Conservation (phyloP, 2,329 filamentous ascomycete species). For the Cladophialophora bantiana region DNA sequence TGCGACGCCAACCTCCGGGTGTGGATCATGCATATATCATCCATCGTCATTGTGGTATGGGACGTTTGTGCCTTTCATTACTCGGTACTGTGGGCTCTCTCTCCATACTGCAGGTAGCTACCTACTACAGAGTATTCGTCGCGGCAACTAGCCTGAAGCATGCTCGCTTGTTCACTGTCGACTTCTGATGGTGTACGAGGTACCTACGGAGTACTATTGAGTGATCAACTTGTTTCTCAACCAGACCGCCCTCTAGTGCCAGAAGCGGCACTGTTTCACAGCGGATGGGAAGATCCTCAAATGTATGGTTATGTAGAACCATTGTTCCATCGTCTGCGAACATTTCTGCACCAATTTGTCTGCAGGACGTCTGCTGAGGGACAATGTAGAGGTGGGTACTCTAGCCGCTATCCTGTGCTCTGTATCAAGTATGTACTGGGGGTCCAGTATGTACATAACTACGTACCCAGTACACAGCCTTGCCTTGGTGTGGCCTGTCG, state of each 20-base stretch:
- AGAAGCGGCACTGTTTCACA: not conserved
- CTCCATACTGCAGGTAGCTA: not conserved
- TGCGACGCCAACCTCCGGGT: not conserved
- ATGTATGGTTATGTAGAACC: not conserved
- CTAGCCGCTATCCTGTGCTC: not conserved
- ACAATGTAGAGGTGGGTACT: not conserved
- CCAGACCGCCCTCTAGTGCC: not conserved
- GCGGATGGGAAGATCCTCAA: not conserved
- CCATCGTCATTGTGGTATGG: not conserved
- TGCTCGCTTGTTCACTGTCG: no score
- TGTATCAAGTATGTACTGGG: not conserved
- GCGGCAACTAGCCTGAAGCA: no score
- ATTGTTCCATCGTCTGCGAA: not conserved
- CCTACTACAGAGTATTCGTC: not conserved
- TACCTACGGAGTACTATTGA: not conserved
- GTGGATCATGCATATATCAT: conserved; percentile 6
- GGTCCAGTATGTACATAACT: not conserved
- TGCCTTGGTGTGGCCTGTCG: not conserved
- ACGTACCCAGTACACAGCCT: not conserved
- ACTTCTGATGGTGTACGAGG: no score
- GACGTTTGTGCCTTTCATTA: conserved; percentile 2
- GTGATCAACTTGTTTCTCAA: not conserved
- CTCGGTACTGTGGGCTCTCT: not conserved
- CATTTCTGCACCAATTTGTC: not conserved
- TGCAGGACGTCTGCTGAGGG: not conserved